Conservation (phyloP, 2,329 filamentous ascomycete genomes). For the Fonsecaea erecta region DNA sequence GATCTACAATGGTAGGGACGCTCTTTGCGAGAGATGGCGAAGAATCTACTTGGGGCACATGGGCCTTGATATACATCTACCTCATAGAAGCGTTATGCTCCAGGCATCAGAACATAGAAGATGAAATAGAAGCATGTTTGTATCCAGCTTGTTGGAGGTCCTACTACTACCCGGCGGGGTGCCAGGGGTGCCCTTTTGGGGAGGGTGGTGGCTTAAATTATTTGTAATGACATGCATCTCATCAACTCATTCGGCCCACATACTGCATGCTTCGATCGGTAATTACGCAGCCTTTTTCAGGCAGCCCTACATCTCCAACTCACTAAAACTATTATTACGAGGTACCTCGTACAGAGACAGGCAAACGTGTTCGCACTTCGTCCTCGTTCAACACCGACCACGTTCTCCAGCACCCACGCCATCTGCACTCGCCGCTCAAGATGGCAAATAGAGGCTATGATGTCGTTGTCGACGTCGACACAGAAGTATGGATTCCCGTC, state of each 20-base stretch:
- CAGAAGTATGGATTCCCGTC: slow-evolving; percentile 68
- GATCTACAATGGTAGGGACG: too few species aligned
- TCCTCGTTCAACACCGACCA: not conserved
- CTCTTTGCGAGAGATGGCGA: too few species aligned
- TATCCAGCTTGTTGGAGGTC: too few species aligned
- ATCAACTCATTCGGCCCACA: not conserved
- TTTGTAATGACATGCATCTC: not conserved
- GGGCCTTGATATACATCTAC: not conserved
- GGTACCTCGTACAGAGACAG: too few species aligned
- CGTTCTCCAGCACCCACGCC: not conserved
- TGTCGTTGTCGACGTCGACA: slow-evolving; percentile 95
- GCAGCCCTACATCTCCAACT: not conserved
- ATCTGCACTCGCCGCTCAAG: slow-evolving; percentile 36
- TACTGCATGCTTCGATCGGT: too few species aligned
- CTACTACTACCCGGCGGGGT: too few species aligned
- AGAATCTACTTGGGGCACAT: too few species aligned
- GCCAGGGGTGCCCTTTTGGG: not conserved
- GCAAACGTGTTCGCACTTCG: slow-evolving; percentile 24
- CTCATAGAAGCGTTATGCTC: not conserved
- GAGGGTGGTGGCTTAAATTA: not conserved
- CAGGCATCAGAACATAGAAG: not conserved
- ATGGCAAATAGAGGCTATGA: slow-evolving; percentile 92
- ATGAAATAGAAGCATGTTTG: not conserved
- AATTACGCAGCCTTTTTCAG: not conserved
- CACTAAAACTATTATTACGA: slow-evolving; percentile 11